phyloP scores from a whole-genome alignment of 108 stramenopile genomes.

The Skeletonema costatum region DNA sequence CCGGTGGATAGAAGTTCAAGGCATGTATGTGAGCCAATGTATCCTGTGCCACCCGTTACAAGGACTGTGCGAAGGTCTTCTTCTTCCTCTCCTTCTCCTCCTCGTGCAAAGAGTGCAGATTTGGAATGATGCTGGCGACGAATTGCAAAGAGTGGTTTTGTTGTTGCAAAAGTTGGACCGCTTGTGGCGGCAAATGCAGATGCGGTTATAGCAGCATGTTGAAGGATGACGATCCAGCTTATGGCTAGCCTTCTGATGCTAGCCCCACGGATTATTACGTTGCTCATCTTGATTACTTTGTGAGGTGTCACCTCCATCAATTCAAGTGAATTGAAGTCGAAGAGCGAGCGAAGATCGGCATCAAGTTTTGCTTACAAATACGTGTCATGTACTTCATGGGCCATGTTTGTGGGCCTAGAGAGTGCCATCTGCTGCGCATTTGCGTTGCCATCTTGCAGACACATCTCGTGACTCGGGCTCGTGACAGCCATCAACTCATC shows the following conservation, averaged over 20 bases:
- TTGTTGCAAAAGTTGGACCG: background rate
- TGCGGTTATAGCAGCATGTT: conserved; percentile 14
- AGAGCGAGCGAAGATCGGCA: background rate
- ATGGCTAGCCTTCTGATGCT: conserved; percentile 2
- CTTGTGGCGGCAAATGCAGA: conserved; percentile 15
- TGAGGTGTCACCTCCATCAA: background rate
- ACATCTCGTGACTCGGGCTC: no score
- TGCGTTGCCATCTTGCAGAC: no score
- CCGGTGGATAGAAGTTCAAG: conserved; percentile 87
- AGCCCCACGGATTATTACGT: background rate
- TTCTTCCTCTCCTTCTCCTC: background rate
- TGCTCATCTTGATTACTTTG: background rate
- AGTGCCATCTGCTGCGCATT: background rate
- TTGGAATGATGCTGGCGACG: background rate
- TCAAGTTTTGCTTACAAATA: background rate
- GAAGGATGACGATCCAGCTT: conserved; percentile 7
- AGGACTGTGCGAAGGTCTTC: conserved; percentile 75
- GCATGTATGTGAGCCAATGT: conserved; percentile 99
- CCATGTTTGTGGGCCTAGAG: background rate
- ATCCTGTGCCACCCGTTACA: conserved; percentile 98
- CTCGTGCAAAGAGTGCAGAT: background rate
- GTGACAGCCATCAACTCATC: background rate
- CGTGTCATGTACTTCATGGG: background rate
- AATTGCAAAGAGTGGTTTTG: background rate
- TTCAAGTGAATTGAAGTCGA: background rate